Percentiles rank a stretch among this genome's conserved stretches.
Evolutionary conservation across 2,329 filamentous ascomycete species (phyloP).

Genomic region (Zasmidium citrigriseum): DNA sequence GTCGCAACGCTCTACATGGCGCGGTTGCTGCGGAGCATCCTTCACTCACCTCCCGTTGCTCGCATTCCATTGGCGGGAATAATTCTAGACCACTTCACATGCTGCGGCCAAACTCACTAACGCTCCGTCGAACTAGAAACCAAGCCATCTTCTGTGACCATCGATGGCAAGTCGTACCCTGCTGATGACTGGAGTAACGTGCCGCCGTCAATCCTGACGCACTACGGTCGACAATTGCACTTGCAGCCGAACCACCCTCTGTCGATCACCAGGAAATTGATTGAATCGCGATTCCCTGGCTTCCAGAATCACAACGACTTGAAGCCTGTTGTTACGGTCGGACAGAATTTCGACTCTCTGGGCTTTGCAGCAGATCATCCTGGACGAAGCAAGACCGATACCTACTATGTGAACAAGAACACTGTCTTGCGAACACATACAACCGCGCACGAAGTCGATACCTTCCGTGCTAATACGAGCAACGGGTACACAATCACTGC

Average conservation of each 20-base stretch:
- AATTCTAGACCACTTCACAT: conserved; percentile 12
- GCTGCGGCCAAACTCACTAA: conserved; percentile 24
- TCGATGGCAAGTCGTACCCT: conserved; percentile 65
- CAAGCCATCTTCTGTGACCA: conserved; percentile 43
- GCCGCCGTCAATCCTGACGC: conserved; percentile 70
- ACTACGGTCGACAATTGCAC: conserved; percentile 78
- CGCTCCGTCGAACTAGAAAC: conserved; percentile 6
- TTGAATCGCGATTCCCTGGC: conserved; percentile 82
- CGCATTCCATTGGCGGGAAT: conserved; percentile 7
- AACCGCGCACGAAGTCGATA: conserved; percentile 85
- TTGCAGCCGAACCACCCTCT: conserved; percentile 89
- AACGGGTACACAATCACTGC: conserved; percentile 87
- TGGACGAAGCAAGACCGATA: conserved; percentile 83
- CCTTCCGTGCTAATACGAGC: conserved; percentile 71
- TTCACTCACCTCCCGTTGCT: background rate
- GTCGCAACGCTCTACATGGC: background rate
- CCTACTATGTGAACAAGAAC: conserved; percentile 86
- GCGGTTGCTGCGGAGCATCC: background rate
- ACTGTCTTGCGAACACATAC: conserved; percentile 92
- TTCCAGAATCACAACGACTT: conserved; percentile 78
- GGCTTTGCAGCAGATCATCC: conserved; percentile 88
- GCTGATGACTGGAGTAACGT: conserved; percentile 86
- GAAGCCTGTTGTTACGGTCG: conserved; percentile 78
- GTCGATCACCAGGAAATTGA: conserved; percentile 84
- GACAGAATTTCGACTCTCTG: conserved; percentile 95